phyloP scores from a whole-genome alignment of 345 rosid genomes.

The Kandelia obovata region DNA sequence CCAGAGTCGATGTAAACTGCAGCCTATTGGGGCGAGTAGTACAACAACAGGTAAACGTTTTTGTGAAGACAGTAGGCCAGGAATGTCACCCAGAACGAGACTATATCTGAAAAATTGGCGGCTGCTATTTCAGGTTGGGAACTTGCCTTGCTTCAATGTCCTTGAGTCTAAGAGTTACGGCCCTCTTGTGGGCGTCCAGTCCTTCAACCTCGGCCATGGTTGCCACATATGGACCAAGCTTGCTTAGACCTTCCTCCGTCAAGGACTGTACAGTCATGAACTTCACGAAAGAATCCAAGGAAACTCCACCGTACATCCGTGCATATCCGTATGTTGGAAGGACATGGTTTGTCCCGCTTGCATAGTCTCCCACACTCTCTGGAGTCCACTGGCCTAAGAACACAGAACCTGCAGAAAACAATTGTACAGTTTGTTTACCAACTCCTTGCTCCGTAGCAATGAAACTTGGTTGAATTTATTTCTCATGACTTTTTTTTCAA shows the following conservation, averaged over 20 bases:
- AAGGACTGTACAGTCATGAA: conserved; percentile 81
- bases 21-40: too few species aligned
- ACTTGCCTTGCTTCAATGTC: conserved; percentile 68
- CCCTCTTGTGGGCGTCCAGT: conserved; percentile 86
- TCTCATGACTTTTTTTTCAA: too few species aligned
- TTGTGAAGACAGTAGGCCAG: too few species aligned
- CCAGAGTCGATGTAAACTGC: too few species aligned
- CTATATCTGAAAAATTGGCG: too few species aligned
- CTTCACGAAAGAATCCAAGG: conserved; percentile 82
- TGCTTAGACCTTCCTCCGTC: conserved; percentile 80
- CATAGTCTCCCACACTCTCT: conserved; percentile 95
- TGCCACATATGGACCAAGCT: conserved; percentile 76
- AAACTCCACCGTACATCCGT: conserved; percentile 86
- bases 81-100: too few species aligned
- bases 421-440: neutral
- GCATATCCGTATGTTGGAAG: conserved; percentile 93
- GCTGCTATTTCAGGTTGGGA: conserved; percentile 22
- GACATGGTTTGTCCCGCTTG: conserved; percentile 89
- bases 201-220: conserved; percentile 91
- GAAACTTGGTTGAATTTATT: too few species aligned
- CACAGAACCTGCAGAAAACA: conserved; percentile 55
- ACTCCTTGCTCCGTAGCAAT: too few species aligned
- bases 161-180: conserved; percentile 74
- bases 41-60: too few species aligned
- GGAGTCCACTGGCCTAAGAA: conserved; percentile 94